These are phyloP conservation scores for Effrenium voratum DNA, from an alignment of 73 alveolate genomes.

Conservation along the genomic window DNA sequence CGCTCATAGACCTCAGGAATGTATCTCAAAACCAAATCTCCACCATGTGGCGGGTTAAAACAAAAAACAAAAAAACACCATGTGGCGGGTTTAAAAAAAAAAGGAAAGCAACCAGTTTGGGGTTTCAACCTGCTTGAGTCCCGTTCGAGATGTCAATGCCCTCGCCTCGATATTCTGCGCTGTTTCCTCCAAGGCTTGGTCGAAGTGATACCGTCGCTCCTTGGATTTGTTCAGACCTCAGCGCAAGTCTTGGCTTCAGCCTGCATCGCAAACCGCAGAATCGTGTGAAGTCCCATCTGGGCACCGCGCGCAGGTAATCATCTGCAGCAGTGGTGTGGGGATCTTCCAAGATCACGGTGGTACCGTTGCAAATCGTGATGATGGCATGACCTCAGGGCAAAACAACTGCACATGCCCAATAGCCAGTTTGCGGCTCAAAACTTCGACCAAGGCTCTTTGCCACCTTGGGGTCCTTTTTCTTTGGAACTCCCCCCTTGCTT, in stretches of 20 bases:
- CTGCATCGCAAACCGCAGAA: too few species aligned
- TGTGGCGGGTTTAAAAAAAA: too few species aligned
- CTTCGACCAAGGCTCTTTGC: neutral
- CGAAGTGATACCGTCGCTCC: slow-evolving; percentile 98
- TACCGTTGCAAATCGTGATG: slow-evolving; percentile 82
- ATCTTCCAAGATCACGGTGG: slow-evolving; percentile 86
- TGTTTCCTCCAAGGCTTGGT: slow-evolving; percentile 96
- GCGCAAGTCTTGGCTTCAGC: too few species aligned
- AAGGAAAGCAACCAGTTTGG: too few species aligned
- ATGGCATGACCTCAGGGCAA: slow-evolving; percentile 51
- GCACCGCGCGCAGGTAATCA: slow-evolving; percentile 51
- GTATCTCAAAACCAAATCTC: too few species aligned
- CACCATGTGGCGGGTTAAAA: too few species aligned
- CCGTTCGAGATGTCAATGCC: neutral
- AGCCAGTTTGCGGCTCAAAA: too few species aligned
- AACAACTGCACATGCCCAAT: neutral
- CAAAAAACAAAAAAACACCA: too few species aligned
- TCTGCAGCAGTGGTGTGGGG: slow-evolving; percentile 93
- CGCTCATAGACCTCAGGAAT: slow-evolving; percentile 67
- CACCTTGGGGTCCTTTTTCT: too few species aligned
- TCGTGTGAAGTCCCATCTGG: too few species aligned
- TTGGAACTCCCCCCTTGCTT: too few species aligned
- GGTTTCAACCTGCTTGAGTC: neutral
- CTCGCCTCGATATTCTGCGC: slow-evolving; percentile 72
- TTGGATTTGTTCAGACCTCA: slow-evolving; percentile 97